Evolutionary conservation across 164 flowering plant species (phyloP).

Genomic region (Berberis thunbergii): DNA sequence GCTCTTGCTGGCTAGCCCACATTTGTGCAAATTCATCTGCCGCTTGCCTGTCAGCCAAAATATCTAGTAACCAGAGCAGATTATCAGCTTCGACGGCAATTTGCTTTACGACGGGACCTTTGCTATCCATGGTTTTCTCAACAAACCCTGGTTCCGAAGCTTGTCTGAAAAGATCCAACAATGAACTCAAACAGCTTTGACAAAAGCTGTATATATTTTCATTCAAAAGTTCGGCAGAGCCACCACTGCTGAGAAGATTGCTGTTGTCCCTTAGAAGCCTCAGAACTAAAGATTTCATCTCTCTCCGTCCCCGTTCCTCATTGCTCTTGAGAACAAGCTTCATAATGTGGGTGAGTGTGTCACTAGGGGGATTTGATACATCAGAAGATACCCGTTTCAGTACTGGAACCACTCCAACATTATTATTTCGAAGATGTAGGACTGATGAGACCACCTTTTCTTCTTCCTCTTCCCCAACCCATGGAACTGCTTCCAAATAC

Average conservation of each 20-base stretch:
- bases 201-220: conserved; percentile 54
- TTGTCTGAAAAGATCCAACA: conserved; percentile 45
- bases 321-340: conserved; percentile 81
- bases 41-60: conserved; percentile 57
- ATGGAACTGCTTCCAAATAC: conserved; percentile 94
- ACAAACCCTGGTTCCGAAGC: conserved; percentile 50
- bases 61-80: conserved; percentile 86
- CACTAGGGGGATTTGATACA: conserved; percentile 37
- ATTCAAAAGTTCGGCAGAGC: conserved; percentile 38
- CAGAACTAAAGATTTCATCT: conserved; percentile 82
- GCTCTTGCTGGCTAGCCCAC: conserved; percentile 76
- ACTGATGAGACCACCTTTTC: conserved; percentile 84
- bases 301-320: conserved; percentile 85
- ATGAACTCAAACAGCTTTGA: conserved; percentile 42
- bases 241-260: conserved; percentile 26
- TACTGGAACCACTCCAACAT: conserved; percentile 46
- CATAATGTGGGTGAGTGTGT: conserved; percentile 66
- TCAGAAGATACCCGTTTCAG: conserved; percentile 70
- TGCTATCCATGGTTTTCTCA: conserved; percentile 25
- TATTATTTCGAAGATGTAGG: conserved; percentile 44
- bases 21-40: conserved; percentile 71
- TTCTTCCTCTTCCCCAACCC: conserved; percentile 92
- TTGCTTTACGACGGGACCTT: conserved; percentile 44
- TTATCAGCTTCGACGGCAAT: conserved; percentile 76
- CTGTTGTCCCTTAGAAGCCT: conserved; percentile 73